Evolutionary conservation across 768 basidiomycete species (phyloP), one percentile per base, ranked within the genome.

Genomic region (Phaffia australis): DNA sequence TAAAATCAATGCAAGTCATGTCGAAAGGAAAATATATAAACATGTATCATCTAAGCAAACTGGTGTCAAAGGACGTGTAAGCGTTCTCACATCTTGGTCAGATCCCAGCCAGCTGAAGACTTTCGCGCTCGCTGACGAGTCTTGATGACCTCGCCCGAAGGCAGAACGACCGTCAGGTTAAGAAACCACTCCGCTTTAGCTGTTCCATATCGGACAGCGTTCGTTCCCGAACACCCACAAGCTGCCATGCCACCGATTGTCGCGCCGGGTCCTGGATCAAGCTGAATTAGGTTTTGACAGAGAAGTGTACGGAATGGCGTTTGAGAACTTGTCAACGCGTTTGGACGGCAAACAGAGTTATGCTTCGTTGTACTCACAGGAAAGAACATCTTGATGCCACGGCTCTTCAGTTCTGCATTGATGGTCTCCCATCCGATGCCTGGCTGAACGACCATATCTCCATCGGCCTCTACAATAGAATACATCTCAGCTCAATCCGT

Each of bases 151-250:
- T 90, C 83, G 0, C 92, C 92, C 2, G 84, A 84, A 1, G 91
- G 88, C 3, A 93, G 82, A 0, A 95, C 91, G 2, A 92, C 87
- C 0, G 89, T 94, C 86, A 87, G 75, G 72, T 88, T 90, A 58
- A 90, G 78, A 73, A 89, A 88, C 88, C 89, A 90, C 76, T 91
- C 89, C 0, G 81, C 86, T 73, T 85, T 87, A 3, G 89, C 89
- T 15, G 89, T 91, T 60, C 88, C 90, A 75, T 90, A 92, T 5
- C 65, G 59, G n/a, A 68, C 62, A 49, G 71, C 80, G 83, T 81
- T 77, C 82, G 89, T 90, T 63, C 88, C 89, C 60, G 84, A 85
- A 72, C 88, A 91, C 11, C 59, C 59, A 48, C 59, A 60, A 14
- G 59, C 59, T 3, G 59, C 59, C 59, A 60, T 60, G 2, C 59